Percentiles rank a stretch among this genome's conserved stretches.
Evolutionary conservation across 1,284 basidiomycete genomes (phyloP).

Genomic region (Meira miltonrushii): DNA sequence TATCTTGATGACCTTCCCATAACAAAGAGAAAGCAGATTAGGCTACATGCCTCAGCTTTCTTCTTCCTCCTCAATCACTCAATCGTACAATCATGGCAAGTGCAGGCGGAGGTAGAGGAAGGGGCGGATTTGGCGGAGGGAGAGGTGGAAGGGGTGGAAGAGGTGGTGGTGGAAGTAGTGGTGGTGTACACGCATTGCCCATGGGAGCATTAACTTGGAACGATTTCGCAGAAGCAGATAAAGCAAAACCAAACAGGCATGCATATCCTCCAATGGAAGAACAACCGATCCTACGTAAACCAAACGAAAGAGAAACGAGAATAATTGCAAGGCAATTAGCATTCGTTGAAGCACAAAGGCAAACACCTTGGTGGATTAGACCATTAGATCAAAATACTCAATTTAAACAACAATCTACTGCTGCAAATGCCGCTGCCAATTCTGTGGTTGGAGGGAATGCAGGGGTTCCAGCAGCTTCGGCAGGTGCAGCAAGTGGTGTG

Average conservation of each 20-base stretch:
- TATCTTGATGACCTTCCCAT: too few species aligned
- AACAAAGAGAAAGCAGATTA: too few species aligned
- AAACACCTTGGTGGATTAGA: slow-evolving; percentile 8
- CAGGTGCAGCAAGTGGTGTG: not conserved
- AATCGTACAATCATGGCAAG: too few species aligned
- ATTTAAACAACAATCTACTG: not conserved
- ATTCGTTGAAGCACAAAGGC: not conserved
- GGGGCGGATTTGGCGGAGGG: not conserved
- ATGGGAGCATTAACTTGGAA: slow-evolving; percentile 9
- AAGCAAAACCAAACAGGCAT: slow-evolving; percentile 1
- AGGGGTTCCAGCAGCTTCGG: too few species aligned
- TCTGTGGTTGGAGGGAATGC: too few species aligned
- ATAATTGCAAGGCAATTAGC: slow-evolving; percentile 2
- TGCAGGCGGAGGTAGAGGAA: too few species aligned
- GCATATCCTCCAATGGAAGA: slow-evolving; percentile 6
- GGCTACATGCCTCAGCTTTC: too few species aligned
- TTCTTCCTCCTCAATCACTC: too few species aligned
- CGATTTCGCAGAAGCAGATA: slow-evolving; percentile 5
- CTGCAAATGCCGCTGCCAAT: too few species aligned
- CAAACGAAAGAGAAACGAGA: slow-evolving; percentile 10
- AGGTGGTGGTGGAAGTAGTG: slow-evolving; percentile 9
- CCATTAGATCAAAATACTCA: not conserved
- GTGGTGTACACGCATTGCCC: not conserved
- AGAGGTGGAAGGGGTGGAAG: slow-evolving; percentile 10
- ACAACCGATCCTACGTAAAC: slow-evolving; percentile 2